Evolutionary conservation across 371 early-diverging fungal species (phyloP).

Genomic region (Dinochytrium kinnereticum): DNA sequence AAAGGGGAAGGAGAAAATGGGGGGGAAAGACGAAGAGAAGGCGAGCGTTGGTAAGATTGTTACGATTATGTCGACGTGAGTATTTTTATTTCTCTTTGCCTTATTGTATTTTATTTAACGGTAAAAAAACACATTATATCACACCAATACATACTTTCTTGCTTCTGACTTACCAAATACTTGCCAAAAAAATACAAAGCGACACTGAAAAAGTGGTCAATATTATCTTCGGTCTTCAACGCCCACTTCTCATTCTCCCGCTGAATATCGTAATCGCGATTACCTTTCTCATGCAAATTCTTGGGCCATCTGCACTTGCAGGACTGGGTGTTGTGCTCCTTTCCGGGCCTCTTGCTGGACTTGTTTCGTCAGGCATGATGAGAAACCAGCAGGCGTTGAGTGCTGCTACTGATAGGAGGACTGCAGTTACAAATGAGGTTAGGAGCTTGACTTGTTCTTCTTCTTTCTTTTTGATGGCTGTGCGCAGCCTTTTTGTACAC

Average conservation of each 20-base stretch:
- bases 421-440: constrained; percentile 53
- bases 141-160: no score
- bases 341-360: constrained; percentile 32
- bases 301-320: constrained; percentile 46
- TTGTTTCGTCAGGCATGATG: constrained; percentile 22
- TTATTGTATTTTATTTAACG: constrained; percentile 30
- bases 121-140: no score
- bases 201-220: constrained; percentile 48
- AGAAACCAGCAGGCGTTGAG: constrained; percentile 22
- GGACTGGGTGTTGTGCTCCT: constrained; percentile 40
- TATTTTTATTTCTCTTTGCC: constrained; percentile 21
- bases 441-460: no score
- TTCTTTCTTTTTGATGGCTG: not conserved
- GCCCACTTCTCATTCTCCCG: constrained; percentile 34
- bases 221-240: constrained; percentile 41
- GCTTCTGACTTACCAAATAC: no score
- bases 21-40: constrained; percentile 2
- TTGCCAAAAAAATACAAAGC: no score
- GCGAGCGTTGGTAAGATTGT: constrained; percentile 47
- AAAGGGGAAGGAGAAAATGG: not conserved
- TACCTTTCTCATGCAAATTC: constrained; percentile 29
- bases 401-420: constrained; percentile 50
- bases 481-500: not conserved
- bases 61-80: constrained; percentile 48
- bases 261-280: constrained; percentile 31